Conservation (phyloP, 306 rosid genomes). For the Begonia masoniana region DNA sequence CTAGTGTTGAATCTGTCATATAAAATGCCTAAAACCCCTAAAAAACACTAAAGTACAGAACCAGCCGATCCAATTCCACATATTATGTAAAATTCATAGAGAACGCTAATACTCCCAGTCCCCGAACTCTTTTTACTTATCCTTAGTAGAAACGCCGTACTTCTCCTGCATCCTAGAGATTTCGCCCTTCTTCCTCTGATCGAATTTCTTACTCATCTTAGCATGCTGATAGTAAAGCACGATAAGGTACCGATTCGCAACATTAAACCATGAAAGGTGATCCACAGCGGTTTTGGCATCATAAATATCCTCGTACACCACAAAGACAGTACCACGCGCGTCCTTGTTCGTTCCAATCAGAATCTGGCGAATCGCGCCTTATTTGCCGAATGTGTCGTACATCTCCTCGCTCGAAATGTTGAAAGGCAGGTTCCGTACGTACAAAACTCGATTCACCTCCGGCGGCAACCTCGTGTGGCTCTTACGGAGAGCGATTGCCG, state of each 20-base stretch:
- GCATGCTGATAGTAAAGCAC: conserved; percentile 91
- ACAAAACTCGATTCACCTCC: conserved; percentile 85
- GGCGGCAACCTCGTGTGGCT: conserved; percentile 89
- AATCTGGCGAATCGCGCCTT: conserved; percentile 96
- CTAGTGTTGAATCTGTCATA: no score
- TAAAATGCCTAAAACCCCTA: no score
- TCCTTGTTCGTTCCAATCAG: conserved; percentile 86
- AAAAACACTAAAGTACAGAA: no score
- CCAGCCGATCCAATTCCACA: no score
- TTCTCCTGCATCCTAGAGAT: conserved; percentile 74
- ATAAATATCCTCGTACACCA: conserved; percentile 94
- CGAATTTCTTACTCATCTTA: conserved; percentile 92
- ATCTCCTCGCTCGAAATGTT: conserved; percentile 97
- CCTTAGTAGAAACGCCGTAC: conserved; percentile 84
- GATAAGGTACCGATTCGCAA: conserved; percentile 79
- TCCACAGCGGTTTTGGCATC: conserved; percentile 98
- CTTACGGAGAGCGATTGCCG: conserved; percentile 75
- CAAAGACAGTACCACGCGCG: conserved; percentile 92
- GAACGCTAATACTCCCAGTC: no score
- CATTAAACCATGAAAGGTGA: conserved; percentile 92
- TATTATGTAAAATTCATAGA: no score
- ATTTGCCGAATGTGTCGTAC: conserved; percentile 96
- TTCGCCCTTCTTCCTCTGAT: conserved; percentile 86
- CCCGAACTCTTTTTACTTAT: conserved; percentile 26
- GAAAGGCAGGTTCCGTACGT: conserved; percentile 82